phyloP scores from a whole-genome alignment of 2,329 filamentous ascomycete genomes.

The Fusarium nisikadoi region DNA sequence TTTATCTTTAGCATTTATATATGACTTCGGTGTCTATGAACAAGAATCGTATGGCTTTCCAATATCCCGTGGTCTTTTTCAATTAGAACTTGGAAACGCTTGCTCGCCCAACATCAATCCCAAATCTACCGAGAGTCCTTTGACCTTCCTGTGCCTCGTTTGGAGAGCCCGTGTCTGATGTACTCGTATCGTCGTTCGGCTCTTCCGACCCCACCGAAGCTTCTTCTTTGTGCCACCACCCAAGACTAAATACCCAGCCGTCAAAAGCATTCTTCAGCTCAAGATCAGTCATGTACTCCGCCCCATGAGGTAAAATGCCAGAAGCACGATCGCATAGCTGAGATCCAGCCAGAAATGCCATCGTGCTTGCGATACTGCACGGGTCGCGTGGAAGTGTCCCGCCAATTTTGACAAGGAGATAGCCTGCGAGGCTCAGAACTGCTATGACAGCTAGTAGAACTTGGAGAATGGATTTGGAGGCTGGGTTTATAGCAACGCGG shows the following conservation, averaged over 20 bases:
- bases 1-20: not conserved
- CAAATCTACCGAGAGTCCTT: not conserved
- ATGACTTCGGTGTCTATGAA: too few species aligned
- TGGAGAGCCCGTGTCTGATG: fast-evolving
- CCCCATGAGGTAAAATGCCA: fast-evolving
- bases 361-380: not conserved
- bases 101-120: not conserved
- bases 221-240: not conserved
- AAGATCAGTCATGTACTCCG: not conserved
- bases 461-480: not conserved
- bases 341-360: not conserved
- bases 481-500: not conserved
- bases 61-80: too few species aligned
- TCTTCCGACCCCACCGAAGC: not conserved
- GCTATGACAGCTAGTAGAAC: not conserved
- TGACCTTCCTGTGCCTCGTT: fast-evolving
- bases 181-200: not conserved
- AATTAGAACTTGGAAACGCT: not conserved
- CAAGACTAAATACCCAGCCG: not conserved
- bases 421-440: fast-evolving
- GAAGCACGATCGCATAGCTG: not conserved
- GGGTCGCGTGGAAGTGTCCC: not conserved
- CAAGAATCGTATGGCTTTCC: not conserved
- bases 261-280: not conserved
- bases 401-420: not conserved